phyloP scores from a whole-genome alignment of 164 flowering plant genomes.

The Dillenia turbinata region DNA sequence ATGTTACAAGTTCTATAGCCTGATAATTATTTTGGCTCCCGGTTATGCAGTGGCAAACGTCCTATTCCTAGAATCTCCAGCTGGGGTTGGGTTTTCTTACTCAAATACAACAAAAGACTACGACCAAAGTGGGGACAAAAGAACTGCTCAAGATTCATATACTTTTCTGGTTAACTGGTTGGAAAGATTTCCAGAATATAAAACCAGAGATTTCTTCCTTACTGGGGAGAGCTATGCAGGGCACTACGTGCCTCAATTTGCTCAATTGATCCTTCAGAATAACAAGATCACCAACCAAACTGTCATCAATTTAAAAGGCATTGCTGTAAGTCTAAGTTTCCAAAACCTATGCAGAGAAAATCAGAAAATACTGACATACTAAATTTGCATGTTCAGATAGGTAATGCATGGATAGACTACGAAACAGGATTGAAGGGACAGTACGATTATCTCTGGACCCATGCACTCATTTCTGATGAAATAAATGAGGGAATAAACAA shows the following conservation, averaged over 20 bases:
- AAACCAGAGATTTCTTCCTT: slow-evolving; percentile 10
- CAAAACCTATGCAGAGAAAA: too few relatives aligned
- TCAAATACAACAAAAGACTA: neutral
- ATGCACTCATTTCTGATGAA: slow-evolving; percentile 17
- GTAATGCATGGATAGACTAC: slow-evolving; percentile 17
- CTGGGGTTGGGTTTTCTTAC: slow-evolving; percentile 4
- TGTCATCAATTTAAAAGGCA: neutral
- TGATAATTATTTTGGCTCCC: neutral
- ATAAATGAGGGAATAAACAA: slow-evolving; percentile 1
- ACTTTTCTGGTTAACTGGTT: slow-evolving; percentile 17
- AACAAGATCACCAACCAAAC: too few relatives aligned
- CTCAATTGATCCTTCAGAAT: too few relatives aligned
- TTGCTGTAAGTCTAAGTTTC: neutral
- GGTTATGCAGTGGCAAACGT: neutral
- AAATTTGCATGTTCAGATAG: slow-evolving; percentile 9
- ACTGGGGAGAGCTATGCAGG: slow-evolving; percentile 23
- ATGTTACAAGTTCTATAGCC: neutral
- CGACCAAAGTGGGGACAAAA: neutral
- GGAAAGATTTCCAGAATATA: slow-evolving; percentile 15
- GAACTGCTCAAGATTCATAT: slow-evolving; percentile 5
- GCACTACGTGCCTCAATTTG: too few relatives aligned
- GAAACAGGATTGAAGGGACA: slow-evolving; percentile 9
- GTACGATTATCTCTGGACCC: slow-evolving; percentile 14
- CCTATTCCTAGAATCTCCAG: neutral
- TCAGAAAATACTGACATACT: too few relatives aligned